Percentiles rank a stretch among this genome's conserved stretches.
These are phyloP conservation scores for Globisporangium viniferum DNA, from an alignment of 352 stramenopile genomes.

Conservation along the genomic window DNA sequence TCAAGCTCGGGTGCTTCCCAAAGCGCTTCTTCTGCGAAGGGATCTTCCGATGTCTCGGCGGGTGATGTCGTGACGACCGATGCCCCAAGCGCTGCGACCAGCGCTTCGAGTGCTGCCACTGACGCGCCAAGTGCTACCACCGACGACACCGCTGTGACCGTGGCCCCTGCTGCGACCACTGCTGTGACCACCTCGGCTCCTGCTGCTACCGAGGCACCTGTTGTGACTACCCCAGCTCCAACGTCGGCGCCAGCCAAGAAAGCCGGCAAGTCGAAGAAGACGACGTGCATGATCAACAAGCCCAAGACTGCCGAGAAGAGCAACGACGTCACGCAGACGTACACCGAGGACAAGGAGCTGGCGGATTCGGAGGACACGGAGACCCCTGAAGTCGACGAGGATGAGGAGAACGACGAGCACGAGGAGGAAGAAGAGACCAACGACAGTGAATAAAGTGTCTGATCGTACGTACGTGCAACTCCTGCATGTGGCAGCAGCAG, in stretches of 20 bases:
- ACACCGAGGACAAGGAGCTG: conserved; percentile 8
- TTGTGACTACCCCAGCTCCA: conserved; percentile 4
- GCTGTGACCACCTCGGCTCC: conserved; percentile 4
- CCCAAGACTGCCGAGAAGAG: conserved; percentile 8
- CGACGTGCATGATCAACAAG: conserved; percentile 10
- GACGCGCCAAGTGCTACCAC: not conserved
- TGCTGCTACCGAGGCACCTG: conserved; percentile 9
- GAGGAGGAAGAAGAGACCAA: conserved; percentile 7
- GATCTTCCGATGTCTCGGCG: not conserved
- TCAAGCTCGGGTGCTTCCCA: not conserved
- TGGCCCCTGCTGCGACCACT: conserved; percentile 9
- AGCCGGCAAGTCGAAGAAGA: conserved; percentile 5
- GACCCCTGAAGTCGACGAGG: not conserved
- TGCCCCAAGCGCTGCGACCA: not conserved
- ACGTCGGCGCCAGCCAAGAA: conserved; percentile 4
- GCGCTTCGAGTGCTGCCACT: not conserved
- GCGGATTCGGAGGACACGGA: not conserved
- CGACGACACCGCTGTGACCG: conserved; percentile 1
- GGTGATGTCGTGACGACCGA: not conserved
- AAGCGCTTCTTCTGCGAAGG: not conserved
- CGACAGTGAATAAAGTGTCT: conserved; percentile 1
- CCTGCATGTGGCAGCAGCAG: not conserved
- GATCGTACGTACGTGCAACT: not conserved
- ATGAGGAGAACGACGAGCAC: not conserved
- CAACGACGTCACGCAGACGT: conserved; percentile 2